A percentile compares a stretch with the other conserved stretches of the same genome.
These are phyloP conservation scores for Heracleum sosnowskyi DNA, from an alignment of 129 eudicot species.

Conservation along the genomic window DNA sequence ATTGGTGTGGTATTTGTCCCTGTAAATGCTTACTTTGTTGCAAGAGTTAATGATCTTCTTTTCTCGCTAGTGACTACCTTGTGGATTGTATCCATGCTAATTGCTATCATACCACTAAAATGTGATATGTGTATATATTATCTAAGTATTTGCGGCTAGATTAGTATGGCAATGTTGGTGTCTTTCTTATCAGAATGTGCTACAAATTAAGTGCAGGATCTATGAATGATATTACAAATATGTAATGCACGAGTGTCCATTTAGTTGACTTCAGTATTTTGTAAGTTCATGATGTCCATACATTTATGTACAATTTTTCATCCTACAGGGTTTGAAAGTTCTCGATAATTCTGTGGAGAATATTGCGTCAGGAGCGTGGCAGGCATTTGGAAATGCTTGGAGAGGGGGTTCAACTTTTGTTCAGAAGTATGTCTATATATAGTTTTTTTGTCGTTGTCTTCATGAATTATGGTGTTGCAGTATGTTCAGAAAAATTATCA, in stretches of 20 bases:
- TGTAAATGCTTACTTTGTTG: not conserved
- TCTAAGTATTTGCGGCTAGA: not conserved
- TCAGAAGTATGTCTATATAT: constrained; percentile 46
- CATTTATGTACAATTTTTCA: not conserved
- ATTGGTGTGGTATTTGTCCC: not conserved
- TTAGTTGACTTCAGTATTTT: not conserved
- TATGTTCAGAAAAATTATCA: not conserved
- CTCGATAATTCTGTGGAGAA: constrained; percentile 71
- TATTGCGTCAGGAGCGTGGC: constrained; percentile 96
- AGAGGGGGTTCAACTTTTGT: constrained; percentile 71
- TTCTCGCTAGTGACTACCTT: not conserved
- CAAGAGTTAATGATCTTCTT: not conserved
- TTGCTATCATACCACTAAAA: not conserved
- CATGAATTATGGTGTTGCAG: not conserved
- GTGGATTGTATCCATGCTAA: not conserved
- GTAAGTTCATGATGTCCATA: not conserved
- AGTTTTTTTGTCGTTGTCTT: not conserved
- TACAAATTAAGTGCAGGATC: constrained; percentile 4
- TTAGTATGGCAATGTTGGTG: too few species aligned
- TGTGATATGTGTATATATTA: not conserved
- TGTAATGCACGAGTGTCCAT: not conserved
- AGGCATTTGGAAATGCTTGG: constrained; percentile 82
- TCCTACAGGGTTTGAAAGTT: constrained; percentile 73
- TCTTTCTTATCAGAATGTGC: not conserved
- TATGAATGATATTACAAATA: not conserved